Conservation (phyloP, 2,329 filamentous ascomycete genomes). For the Epichloe scottii region DNA sequence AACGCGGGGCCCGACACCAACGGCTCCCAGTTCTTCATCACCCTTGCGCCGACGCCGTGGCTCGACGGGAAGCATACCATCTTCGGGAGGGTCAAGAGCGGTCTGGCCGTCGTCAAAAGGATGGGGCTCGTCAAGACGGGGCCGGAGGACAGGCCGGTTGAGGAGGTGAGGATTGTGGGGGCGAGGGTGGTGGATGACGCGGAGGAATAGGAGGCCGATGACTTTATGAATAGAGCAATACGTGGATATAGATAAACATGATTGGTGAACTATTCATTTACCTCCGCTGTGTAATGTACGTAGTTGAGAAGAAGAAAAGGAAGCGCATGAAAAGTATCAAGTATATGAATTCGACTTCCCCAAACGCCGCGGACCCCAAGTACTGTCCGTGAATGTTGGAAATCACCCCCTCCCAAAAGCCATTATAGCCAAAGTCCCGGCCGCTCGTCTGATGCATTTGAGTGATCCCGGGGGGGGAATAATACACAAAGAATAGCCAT, state of each 20-base stretch:
- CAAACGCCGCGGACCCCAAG: slow-evolving; percentile 10
- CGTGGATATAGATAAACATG: too few species aligned
- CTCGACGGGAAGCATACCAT: slow-evolving; percentile 95
- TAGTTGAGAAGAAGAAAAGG: background rate
- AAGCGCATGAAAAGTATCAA: background rate
- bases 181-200: slow-evolving; percentile 54
- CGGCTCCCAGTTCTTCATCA: slow-evolving; percentile 92
- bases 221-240: too few species aligned
- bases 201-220: background rate
- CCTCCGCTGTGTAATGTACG: background rate
- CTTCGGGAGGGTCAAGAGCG: slow-evolving; percentile 78
- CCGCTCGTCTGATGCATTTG: slow-evolving; percentile 8
- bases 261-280: background rate
- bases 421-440: slow-evolving; percentile 9
- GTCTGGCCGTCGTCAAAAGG: slow-evolving; percentile 71
- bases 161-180: slow-evolving; percentile 69
- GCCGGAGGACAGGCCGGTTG: slow-evolving; percentile 63
- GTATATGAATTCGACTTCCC: background rate
- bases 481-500: slow-evolving; percentile 9
- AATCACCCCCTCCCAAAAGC: slow-evolving; percentile 3
- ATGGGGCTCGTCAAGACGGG: slow-evolving; percentile 83
- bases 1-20: slow-evolving; percentile 91
- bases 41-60: slow-evolving; percentile 88
- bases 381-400: slow-evolving; percentile 11
- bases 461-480: slow-evolving; percentile 1